phyloP scores from a whole-genome alignment of 495 filamentous ascomycete species.

The Penicillium paradoxum region DNA sequence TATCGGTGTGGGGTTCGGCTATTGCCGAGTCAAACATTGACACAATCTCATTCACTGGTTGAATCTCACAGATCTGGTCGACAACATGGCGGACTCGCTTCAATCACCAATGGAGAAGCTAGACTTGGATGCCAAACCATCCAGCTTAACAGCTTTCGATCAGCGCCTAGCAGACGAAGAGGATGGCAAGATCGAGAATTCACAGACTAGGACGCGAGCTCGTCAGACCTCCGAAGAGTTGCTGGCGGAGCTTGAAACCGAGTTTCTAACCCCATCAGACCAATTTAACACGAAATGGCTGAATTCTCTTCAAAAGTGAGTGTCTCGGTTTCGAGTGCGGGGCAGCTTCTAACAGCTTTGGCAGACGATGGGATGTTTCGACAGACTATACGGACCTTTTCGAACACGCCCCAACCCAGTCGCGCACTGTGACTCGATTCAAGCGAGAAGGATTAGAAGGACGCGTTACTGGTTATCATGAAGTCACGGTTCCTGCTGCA shows the following conservation, averaged over 20 bases:
- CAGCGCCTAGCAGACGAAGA: constrained; percentile 33
- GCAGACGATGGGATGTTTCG: constrained; percentile 74
- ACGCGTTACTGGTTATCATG: constrained; percentile 86
- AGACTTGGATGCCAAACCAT: constrained; percentile 19
- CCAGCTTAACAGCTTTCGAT: constrained; percentile 28
- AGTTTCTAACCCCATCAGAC: constrained; percentile 73
- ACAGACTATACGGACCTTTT: constrained; percentile 75
- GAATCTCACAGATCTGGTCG: neutral
- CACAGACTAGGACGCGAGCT: constrained; percentile 52
- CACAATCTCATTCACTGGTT: neutral
- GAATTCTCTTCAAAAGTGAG: constrained; percentile 75
- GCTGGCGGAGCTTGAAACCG: constrained; percentile 63
- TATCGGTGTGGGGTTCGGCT: constrained; percentile 1
- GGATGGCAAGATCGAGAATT: constrained; percentile 23
- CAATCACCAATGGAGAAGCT: constrained; percentile 28
- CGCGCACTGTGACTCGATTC: constrained; percentile 88
- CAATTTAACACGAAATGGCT: constrained; percentile 79
- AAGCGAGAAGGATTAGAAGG: constrained; percentile 89
- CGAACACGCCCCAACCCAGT: constrained; percentile 82
- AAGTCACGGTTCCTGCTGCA: constrained; percentile 86
- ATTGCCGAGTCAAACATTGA: constrained; percentile 4
- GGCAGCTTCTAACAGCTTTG: constrained; percentile 15
- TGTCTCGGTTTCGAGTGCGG: neutral
- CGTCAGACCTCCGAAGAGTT: constrained; percentile 49
- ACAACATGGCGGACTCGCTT: constrained; percentile 24